Evolutionary conservation across 805 yeast genomes (phyloP).

Genomic region (Kodamaea hsintzibuensis): DNA sequence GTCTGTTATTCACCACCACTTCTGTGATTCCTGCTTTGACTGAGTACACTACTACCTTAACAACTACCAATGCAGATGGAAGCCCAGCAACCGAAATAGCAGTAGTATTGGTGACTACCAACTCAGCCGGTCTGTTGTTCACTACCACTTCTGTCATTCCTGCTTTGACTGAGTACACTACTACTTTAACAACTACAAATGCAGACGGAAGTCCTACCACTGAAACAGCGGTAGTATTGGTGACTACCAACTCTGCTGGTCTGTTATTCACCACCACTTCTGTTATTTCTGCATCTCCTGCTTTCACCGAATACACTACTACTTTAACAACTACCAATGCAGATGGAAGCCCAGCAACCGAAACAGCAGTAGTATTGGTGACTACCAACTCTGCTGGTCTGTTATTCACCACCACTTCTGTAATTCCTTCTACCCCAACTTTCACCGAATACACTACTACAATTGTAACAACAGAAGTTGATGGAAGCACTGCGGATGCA

Average conservation of each 20-base stretch:
- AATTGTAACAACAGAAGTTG: conserved; percentile 8
- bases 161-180: conserved; percentile 16
- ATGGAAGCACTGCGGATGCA: conserved; percentile 15
- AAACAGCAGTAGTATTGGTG: conserved; percentile 16
- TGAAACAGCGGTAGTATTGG: neutral
- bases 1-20: conserved; percentile 15
- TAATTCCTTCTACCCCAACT: neutral
- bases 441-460: conserved; percentile 10
- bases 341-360: conserved; percentile 8
- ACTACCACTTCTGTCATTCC: conserved; percentile 16
- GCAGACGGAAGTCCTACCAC: conserved; percentile 12
- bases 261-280: neutral
- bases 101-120: neutral
- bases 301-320: conserved; percentile 4
- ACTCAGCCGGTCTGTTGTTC: neutral
- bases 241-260: neutral
- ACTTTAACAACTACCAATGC: conserved; percentile 7
- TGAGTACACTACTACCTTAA: conserved; percentile 19
- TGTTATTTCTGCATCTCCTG: neutral
- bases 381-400: conserved; percentile 20
- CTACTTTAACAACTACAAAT: conserved; percentile 18
- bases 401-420: conserved; percentile 16
- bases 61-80: conserved; percentile 16
- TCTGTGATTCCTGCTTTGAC: conserved; percentile 11
- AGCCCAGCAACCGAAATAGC: neutral